Evolutionary conservation across 495 filamentous ascomycete genomes (phyloP).

Genomic region (Venustampulla echinocandica): DNA sequence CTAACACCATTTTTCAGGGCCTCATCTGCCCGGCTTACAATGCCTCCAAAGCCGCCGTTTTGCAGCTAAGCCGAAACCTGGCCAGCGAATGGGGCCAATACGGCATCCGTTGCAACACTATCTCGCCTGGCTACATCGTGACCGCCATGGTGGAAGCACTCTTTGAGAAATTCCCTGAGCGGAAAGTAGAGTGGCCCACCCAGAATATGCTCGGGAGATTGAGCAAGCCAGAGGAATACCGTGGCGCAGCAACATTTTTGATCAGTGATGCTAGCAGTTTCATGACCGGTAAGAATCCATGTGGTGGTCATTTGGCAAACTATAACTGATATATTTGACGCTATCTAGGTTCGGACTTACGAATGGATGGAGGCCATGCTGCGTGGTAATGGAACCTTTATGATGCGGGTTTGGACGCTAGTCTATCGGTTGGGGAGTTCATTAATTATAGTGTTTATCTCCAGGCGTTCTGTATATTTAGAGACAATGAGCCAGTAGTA

Average conservation of each 20-base stretch:
- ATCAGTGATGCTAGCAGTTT: constrained; percentile 60
- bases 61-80: constrained; percentile 80
- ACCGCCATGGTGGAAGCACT: constrained; percentile 65
- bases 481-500: too few relatives aligned
- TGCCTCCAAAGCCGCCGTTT: constrained; percentile 77
- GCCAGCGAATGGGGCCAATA: constrained; percentile 79
- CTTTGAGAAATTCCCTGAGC: constrained; percentile 53
- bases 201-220: constrained; percentile 61
- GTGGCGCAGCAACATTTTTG: constrained; percentile 48
- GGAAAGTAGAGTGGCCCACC: constrained; percentile 51
- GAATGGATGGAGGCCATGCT: constrained; percentile 74
- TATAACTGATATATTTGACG: constrained; percentile 58
- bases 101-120: constrained; percentile 89
- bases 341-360: constrained; percentile 58
- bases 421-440: too few relatives aligned
- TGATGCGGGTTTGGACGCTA: too few relatives aligned
- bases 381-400: constrained; percentile 54
- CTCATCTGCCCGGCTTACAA: constrained; percentile 78
- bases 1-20: constrained; percentile 35
- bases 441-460: too few relatives aligned
- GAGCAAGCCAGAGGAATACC: constrained; percentile 55
- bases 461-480: too few relatives aligned
- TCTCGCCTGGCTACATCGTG: constrained; percentile 91
- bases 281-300: constrained; percentile 78
- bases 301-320: constrained; percentile 76